Evolutionary conservation across 352 stramenopile species (phyloP).

Genomic region (Phytophthora melonis): DNA sequence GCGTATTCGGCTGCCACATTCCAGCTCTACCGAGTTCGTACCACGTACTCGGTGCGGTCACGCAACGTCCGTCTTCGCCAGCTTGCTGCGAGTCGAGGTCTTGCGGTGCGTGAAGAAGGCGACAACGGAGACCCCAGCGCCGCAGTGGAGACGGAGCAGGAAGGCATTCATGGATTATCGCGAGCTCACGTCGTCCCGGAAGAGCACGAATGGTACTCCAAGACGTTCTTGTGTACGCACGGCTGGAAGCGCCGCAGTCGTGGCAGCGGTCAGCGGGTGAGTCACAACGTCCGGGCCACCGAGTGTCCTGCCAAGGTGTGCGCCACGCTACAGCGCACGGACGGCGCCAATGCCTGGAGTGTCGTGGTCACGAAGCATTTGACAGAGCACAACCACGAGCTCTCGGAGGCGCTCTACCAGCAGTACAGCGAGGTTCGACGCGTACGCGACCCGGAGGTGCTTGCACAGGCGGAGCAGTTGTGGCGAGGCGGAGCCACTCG

Average conservation of each 20-base stretch:
- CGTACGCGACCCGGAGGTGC: constrained; percentile 65
- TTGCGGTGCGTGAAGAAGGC: constrained; percentile 40
- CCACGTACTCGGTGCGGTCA: constrained; percentile 73
- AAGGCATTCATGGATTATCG: constrained; percentile 32
- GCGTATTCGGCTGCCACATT: constrained; percentile 68
- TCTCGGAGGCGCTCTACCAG: constrained; percentile 63
- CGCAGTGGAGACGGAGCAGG: constrained; percentile 13
- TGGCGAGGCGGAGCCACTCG: constrained; percentile 66
- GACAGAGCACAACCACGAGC: constrained; percentile 78
- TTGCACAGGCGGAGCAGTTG: constrained; percentile 66
- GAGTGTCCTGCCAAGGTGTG: constrained; percentile 76
- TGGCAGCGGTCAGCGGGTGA: constrained; percentile 73
- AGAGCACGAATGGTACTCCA: constrained; percentile 80
- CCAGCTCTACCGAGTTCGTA: constrained; percentile 79
- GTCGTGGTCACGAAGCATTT: constrained; percentile 80
- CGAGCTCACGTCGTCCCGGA: constrained; percentile 63
- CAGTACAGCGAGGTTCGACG: constrained; percentile 77
- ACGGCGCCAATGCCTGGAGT: constrained; percentile 50
- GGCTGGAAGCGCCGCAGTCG: constrained; percentile 79
- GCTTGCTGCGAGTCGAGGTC: constrained; percentile 47
- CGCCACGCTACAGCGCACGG: constrained; percentile 67
- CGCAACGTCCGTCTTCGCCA: constrained; percentile 71
- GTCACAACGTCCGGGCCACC: constrained; percentile 73
- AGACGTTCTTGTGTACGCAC: constrained; percentile 84
- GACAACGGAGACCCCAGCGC: neutral